These are phyloP conservation scores for Fusarium sp. DNA, from an alignment of 2,329 filamentous ascomycete genomes.

Conservation along the genomic window DNA sequence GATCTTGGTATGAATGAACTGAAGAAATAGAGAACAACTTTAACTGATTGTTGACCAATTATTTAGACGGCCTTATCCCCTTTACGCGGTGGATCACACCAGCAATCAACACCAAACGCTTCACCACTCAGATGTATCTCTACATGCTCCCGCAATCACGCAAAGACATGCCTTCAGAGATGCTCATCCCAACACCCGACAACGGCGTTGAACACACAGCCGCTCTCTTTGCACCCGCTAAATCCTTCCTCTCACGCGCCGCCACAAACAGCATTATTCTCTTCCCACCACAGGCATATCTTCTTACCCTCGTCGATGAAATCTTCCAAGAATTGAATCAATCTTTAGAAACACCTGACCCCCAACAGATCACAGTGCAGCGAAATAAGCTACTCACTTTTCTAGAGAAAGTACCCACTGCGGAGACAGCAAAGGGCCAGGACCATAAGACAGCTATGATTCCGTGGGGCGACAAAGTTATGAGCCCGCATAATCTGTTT, in stretches of 20 bases:
- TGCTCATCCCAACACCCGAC: constrained; percentile 77
- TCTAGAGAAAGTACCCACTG: constrained; percentile 60
- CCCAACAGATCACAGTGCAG: constrained; percentile 60
- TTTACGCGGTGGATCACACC: constrained; percentile 97
- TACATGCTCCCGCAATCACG: constrained; percentile 78
- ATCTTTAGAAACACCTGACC: constrained; percentile 44
- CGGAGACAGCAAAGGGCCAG: constrained; percentile 56
- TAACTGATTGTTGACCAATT: constrained; percentile 15
- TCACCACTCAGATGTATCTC: constrained; percentile 97
- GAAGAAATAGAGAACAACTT: no score
- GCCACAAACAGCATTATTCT: constrained; percentile 78
- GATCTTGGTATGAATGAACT: constrained; percentile 70
- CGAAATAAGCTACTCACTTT: constrained; percentile 68
- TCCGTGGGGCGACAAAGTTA: constrained; percentile 73
- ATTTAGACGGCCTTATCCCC: constrained; percentile 75
- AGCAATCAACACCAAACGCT: constrained; percentile 76
- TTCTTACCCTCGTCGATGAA: constrained; percentile 70
- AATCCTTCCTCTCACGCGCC: constrained; percentile 77
- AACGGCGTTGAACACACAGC: constrained; percentile 76
- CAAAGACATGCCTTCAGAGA: constrained; percentile 57
- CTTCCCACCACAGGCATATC: constrained; percentile 90
- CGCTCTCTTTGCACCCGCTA: constrained; percentile 79
- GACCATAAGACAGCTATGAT: constrained; percentile 60
- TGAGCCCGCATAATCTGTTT: constrained; percentile 66
- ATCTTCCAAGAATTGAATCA: constrained; percentile 60